phyloP scores from a whole-genome alignment of 2,329 filamentous ascomycete genomes.

The Fusarium temperatum region DNA sequence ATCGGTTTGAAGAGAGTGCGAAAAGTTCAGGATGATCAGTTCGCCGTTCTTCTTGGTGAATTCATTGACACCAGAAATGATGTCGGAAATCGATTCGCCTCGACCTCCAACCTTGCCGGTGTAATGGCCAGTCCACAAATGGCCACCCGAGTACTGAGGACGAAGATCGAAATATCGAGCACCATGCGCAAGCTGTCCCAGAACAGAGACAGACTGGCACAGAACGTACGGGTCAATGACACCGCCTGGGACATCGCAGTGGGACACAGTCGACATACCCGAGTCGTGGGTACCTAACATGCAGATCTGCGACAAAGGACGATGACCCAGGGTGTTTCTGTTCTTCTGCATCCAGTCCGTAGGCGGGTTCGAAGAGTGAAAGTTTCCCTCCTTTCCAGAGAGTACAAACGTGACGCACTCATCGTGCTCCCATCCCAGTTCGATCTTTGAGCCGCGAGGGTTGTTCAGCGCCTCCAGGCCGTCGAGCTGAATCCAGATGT shows the following conservation, averaged over 20 bases:
- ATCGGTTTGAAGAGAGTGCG: background rate
- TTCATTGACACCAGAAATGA: background rate
- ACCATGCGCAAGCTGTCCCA: background rate
- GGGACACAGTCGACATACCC: background rate
- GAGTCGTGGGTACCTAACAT: constrained; percentile 5
- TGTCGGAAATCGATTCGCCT: background rate
- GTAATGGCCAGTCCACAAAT: background rate
- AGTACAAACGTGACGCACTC: constrained; percentile 7
- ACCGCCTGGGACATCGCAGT: background rate
- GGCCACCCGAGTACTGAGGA: background rate
- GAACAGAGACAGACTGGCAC: background rate
- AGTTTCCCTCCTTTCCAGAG: background rate
- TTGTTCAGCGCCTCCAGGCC: background rate
- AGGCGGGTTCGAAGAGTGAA: background rate
- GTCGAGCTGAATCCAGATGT: constrained; percentile 5
- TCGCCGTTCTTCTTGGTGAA: background rate
- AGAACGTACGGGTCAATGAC: constrained; percentile 8
- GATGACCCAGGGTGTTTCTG: background rate
- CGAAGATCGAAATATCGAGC: constrained; percentile 5
- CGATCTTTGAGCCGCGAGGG: background rate
- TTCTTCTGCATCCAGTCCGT: constrained; percentile 17
- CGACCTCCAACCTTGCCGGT: constrained; percentile 3
- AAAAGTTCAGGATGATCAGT: constrained; percentile 2
- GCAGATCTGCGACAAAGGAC: constrained; percentile 2
- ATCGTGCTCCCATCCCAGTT: constrained; percentile 5